Evolutionary conservation across 2,329 filamentous ascomycete species (phyloP), one percentile per base, ranked within the genome.

Genomic region (Fonsecaea pugnacius): DNA sequence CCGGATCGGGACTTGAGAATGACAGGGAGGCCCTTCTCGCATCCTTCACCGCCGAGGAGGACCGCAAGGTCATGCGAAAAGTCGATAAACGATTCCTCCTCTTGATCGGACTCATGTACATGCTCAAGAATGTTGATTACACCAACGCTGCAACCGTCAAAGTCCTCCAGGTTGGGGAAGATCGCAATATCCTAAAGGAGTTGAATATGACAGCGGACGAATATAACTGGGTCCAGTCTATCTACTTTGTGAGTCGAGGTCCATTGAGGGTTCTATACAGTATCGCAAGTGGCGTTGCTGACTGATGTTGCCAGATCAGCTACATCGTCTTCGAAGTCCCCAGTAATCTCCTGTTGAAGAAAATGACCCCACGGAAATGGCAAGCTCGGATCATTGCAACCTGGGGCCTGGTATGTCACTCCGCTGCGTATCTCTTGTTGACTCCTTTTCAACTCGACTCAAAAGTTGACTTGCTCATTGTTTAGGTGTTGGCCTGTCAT

Each of bases 51-150:
- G 72, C 73, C 0, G 74, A 76, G 53, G 77, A 80, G 54, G 78
- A 78, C 55, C 73, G 71, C 35, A 63, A 67, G 0, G 77, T 80
- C 64, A 77, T 78, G 72, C 69, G 72, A 55, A 81, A 80, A 65
- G 77, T 81, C 3, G 91, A 91, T 58, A 89, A 90, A 67, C 90
- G 89, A 50, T 80, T 80, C 1, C 85, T 88, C 3, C 80, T 92
- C 33, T 79, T 91, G 12, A 73, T 87, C 33, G 89, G 89, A 54
- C 84, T 88, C 6, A 77, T 84, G 38, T 77, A 89, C 54, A 91
- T 91, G 89, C 75, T 80, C 57, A 81, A 81, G 57, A 75, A 77
- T 64, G 74, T 80, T 60, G 78, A 80, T 59, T 75, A 75, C 61
- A 75, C 70, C 30, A 80, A 80, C 69, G 77, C 77, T 1, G 74